Evolutionary conservation across 805 yeast species (phyloP).

Genomic region (Spathaspora passalidarum): DNA sequence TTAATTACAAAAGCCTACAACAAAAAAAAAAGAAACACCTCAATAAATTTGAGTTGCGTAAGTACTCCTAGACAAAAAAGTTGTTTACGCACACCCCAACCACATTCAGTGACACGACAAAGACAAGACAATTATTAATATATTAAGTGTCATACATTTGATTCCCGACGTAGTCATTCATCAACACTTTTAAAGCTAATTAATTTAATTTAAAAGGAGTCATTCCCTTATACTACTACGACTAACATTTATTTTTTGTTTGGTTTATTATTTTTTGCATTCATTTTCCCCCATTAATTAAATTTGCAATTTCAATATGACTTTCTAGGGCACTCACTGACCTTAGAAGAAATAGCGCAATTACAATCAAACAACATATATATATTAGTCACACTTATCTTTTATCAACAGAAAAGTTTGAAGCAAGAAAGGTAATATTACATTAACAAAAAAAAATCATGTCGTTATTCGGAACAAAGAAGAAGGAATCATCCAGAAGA

Average conservation of each 20-base stretch:
- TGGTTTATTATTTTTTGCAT: not conserved
- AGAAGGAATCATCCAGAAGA: conserved; percentile 8
- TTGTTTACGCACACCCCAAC: not conserved
- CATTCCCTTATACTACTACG: not conserved
- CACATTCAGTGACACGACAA: not conserved
- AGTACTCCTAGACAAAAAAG: not conserved
- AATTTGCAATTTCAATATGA: not conserved
- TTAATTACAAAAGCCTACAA: not conserved
- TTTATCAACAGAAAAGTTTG: not conserved
- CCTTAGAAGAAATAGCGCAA: not conserved
- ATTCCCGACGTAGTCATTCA: not conserved
- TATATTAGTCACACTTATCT: not conserved
- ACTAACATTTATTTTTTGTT: not conserved
- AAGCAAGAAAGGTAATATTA: not conserved
- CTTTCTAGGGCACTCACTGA: not conserved
- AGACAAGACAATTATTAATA: not conserved
- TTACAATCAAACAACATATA: not conserved
- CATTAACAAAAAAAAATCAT: not conserved
- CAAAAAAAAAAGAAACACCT: not conserved
- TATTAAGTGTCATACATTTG: not conserved
- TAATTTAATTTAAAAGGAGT: not conserved
- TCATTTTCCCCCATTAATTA: not conserved
- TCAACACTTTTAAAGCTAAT: not conserved
- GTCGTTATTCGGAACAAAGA: conserved; percentile 9
- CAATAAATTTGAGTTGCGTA: not conserved